Percentiles rank a stretch among this genome's conserved stretches.
Conservation (phyloP, 192 early-diverging fungal species). For the Coemansia sp. region DNA sequence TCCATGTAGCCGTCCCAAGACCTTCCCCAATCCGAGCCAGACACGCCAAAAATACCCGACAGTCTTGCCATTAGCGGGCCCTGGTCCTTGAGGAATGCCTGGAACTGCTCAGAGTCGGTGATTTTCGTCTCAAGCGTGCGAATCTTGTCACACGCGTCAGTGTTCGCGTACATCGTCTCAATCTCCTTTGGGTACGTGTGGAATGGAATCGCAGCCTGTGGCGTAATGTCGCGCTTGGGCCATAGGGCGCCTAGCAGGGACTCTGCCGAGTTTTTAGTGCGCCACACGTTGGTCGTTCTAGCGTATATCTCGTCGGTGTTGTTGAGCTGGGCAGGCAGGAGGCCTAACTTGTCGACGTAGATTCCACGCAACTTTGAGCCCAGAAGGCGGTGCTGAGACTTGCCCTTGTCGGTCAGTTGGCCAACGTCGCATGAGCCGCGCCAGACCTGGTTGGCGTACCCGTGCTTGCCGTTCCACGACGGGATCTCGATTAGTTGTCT, state of each 20-base stretch:
- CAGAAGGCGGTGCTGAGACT: conserved; percentile 49
- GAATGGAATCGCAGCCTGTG: conserved; percentile 30
- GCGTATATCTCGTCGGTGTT: conserved; percentile 54
- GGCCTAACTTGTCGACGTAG: conserved; percentile 57
- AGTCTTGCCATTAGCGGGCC: conserved; percentile 42
- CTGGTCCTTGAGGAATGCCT: conserved; percentile 39
- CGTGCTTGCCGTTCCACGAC: conserved; percentile 42
- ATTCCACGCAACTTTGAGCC: conserved; percentile 54
- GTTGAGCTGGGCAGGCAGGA: conserved; percentile 44
- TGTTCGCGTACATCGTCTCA: conserved; percentile 57
- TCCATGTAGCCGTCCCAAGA: conserved; percentile 48
- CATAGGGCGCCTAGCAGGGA: conserved; percentile 55
- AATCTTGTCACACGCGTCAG: conserved; percentile 44
- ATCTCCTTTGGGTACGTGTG: conserved; percentile 54
- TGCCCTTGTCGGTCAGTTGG: conserved; percentile 64
- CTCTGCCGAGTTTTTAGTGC: conserved; percentile 62
- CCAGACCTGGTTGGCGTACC: conserved; percentile 44
- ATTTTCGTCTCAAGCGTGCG: conserved; percentile 9
- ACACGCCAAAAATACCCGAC: conserved; percentile 34
- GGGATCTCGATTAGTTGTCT: conserved; percentile 46
- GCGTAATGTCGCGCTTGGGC: conserved; percentile 33
- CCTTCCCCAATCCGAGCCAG: conserved; percentile 22
- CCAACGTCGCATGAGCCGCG: conserved; percentile 58
- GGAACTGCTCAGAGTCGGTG: conserved; percentile 18
- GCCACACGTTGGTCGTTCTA: conserved; percentile 61